These are phyloP conservation scores for Spencermartinsiella ligniputridi DNA, from an alignment of 1,139 yeast genomes.

Conservation along the genomic window DNA sequence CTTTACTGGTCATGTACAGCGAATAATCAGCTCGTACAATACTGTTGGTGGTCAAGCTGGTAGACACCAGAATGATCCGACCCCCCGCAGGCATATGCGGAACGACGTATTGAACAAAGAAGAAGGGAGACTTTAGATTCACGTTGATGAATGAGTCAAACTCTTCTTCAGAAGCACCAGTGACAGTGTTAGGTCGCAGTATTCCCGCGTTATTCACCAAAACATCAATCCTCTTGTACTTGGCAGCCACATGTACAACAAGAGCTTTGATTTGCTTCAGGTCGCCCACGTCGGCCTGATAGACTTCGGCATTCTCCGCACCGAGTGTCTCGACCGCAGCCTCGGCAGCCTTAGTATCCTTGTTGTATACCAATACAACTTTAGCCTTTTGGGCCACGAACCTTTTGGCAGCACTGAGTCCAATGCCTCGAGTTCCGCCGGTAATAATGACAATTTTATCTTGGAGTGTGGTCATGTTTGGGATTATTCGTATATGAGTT, in stretches of 20 bases:
- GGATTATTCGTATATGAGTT: not conserved
- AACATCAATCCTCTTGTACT: constrained; percentile 18
- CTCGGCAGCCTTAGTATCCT: constrained; percentile 1
- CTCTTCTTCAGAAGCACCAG: constrained; percentile 14
- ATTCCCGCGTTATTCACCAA: constrained; percentile 22
- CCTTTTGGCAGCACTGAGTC: constrained; percentile 2
- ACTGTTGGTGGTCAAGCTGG: constrained; percentile 10
- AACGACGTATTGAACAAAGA: constrained; percentile 20
- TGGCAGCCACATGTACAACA: constrained; percentile 12
- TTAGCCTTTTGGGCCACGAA: constrained; percentile 3
- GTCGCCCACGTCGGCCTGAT: constrained; percentile 1
- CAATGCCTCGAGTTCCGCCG: constrained; percentile 5
- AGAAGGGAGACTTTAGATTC: constrained; percentile 23
- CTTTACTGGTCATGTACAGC: constrained; percentile 16
- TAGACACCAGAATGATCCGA: constrained; percentile 12
- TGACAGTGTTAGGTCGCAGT: constrained; percentile 9
- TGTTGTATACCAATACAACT: constrained; percentile 1
- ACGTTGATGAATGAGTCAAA: constrained; percentile 17
- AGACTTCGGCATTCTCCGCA: not conserved
- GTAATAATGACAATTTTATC: constrained; percentile 3
- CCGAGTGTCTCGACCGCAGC: constrained; percentile 1
- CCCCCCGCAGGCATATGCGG: constrained; percentile 19
- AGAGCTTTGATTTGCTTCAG: not conserved
- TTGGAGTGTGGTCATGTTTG: constrained; percentile 1
- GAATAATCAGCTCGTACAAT: constrained; percentile 13